These are phyloP conservation scores for Graphiopsis chlorocephala DNA, from an alignment of 2,329 filamentous ascomycete species.

Conservation along the genomic window DNA sequence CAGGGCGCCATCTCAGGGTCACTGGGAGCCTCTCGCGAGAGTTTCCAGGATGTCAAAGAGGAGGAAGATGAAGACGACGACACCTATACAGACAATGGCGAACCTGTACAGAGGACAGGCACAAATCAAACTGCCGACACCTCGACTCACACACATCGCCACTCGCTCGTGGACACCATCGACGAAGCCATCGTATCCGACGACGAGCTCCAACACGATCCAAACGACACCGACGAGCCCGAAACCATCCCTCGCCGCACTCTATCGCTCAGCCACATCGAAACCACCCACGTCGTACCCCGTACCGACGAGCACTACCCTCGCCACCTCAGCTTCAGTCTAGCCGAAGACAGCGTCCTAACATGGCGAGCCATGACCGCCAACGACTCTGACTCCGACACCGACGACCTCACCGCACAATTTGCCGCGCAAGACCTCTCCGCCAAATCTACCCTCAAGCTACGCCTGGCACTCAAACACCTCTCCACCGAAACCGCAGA, in stretches of 20 bases:
- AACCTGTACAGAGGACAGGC: constrained; percentile 5
- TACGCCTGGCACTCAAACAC: constrained; percentile 53
- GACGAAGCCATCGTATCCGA: neutral
- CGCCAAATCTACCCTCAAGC: constrained; percentile 55
- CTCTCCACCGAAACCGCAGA: constrained; percentile 39
- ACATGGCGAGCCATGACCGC: constrained; percentile 50
- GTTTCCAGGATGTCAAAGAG: constrained; percentile 20
- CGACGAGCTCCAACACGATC: neutral
- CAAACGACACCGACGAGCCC: neutral
- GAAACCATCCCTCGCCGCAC: constrained; percentile 50
- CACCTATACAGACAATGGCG: constrained; percentile 43
- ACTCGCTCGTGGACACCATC: neutral
- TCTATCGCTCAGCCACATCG: constrained; percentile 44
- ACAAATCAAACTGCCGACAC: neutral
- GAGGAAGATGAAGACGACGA: constrained; percentile 46
- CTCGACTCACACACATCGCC: neutral
- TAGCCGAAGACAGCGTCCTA: constrained; percentile 71
- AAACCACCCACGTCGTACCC: constrained; percentile 18
- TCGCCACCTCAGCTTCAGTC: constrained; percentile 70
- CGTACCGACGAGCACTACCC: constrained; percentile 60
- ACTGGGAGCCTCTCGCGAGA: neutral
- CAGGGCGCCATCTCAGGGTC: neutral
- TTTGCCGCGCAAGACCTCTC: constrained; percentile 31
- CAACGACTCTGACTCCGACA: constrained; percentile 23
- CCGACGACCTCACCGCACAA: constrained; percentile 22